Conservation (phyloP, 2,329 filamentous ascomycete species). For the Penicillium concentricum region DNA sequence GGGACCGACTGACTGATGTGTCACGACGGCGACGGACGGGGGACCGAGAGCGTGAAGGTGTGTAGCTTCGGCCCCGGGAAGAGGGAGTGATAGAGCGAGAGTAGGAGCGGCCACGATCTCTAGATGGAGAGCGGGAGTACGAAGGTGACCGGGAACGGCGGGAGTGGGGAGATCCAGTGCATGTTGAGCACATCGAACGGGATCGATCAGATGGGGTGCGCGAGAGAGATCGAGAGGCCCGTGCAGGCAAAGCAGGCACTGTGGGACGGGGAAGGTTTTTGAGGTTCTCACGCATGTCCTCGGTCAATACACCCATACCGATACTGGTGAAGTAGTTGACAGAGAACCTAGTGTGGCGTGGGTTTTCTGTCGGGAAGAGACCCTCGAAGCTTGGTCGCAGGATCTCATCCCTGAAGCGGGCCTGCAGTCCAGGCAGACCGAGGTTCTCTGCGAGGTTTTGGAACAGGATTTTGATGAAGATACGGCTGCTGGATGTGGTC, state of each 20-base stretch:
- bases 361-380: conserved; percentile 84
- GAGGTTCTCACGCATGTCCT: conserved; percentile 88
- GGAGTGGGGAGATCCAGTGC: conserved; percentile 32
- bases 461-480: conserved; percentile 97
- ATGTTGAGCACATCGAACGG: conserved; percentile 35
- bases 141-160: conserved; percentile 46
- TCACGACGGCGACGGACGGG: conserved; percentile 32
- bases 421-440: conserved; percentile 75
- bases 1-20: conserved; percentile 37
- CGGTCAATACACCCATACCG: conserved; percentile 90
- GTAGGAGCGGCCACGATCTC: conserved; percentile 33
- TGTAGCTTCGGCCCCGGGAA: conserved; percentile 36
- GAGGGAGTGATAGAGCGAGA: conserved; percentile 33
- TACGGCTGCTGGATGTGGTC: conserved; percentile 92
- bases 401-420: conserved; percentile 73
- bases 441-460: conserved; percentile 86
- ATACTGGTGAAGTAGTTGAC: conserved; percentile 99
- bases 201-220: conserved; percentile 49
- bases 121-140: conserved; percentile 38
- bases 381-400: conserved; percentile 77
- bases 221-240: conserved; percentile 62
- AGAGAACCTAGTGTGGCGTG: conserved; percentile 88
- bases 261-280: conserved; percentile 87
- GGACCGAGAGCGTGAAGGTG: conserved; percentile 39
- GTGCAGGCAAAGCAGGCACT: conserved; percentile 63